Conservation (phyloP, 345 rosid genomes). For the Eucalyptus erythrocorys region DNA sequence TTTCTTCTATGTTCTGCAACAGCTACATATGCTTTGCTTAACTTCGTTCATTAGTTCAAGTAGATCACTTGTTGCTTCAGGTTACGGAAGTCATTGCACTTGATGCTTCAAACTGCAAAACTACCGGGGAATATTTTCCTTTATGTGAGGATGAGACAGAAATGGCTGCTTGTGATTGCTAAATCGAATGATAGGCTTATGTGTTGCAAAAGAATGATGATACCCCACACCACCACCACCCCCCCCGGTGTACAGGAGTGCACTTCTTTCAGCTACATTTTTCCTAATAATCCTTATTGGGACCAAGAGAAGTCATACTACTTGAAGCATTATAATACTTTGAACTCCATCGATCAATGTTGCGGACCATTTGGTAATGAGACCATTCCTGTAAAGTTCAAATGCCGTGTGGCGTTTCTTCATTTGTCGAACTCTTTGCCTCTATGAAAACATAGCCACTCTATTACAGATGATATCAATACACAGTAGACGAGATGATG, state of each 20-base stretch:
- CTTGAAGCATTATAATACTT: not conserved
- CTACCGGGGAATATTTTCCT: not conserved
- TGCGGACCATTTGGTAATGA: not conserved
- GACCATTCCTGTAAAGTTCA: not conserved
- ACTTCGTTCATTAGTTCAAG: not conserved
- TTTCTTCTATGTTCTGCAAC: not conserved
- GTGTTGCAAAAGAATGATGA: not conserved
- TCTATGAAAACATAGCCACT: not conserved
- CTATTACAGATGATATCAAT: not conserved
- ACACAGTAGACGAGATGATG: not conserved
- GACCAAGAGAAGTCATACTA: not conserved
- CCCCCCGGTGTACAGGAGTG: not conserved
- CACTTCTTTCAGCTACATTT: not conserved
- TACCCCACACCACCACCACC: no score
- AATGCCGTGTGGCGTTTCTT: not conserved
- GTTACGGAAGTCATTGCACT: not conserved
- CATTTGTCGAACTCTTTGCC: not conserved
- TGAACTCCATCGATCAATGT: not conserved
- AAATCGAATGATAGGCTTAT: not conserved
- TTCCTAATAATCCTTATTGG: not conserved
- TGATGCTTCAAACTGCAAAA: not conserved
- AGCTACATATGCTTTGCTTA: not conserved
- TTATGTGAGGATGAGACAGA: not conserved
- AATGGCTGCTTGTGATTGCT: not conserved
- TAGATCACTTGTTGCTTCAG: not conserved